Conservation (phyloP, 2,329 filamentous ascomycete genomes). For the Hypomyces perniciosus region DNA sequence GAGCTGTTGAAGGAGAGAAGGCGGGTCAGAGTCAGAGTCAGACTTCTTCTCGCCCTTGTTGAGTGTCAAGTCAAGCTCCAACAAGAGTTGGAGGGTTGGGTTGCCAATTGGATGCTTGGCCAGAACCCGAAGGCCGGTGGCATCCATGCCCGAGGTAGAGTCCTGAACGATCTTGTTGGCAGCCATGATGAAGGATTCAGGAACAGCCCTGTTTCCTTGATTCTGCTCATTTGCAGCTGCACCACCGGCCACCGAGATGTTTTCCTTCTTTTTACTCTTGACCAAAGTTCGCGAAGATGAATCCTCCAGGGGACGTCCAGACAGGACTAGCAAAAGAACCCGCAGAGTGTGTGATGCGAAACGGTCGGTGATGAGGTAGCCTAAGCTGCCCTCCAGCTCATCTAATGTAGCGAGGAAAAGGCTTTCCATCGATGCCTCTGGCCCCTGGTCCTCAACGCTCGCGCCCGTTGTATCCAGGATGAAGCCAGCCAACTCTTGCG, state of each 20-base stretch:
- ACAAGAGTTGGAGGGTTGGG: slow-evolving; percentile 81
- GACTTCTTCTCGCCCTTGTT: slow-evolving; percentile 48
- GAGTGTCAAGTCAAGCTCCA: slow-evolving; percentile 77
- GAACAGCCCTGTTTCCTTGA: slow-evolving; percentile 53
- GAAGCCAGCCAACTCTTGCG: slow-evolving; percentile 58
- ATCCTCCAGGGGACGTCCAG: slow-evolving; percentile 72
- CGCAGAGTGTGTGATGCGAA: slow-evolving; percentile 90
- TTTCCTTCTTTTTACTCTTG: slow-evolving; percentile 90
- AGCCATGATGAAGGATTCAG: slow-evolving; percentile 69
- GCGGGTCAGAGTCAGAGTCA: slow-evolving; percentile 28
- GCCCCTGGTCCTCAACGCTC: slow-evolving; percentile 37
- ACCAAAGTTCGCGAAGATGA: slow-evolving; percentile 65
- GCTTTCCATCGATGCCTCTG: slow-evolving; percentile 67
- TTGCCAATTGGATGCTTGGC: slow-evolving; percentile 88
- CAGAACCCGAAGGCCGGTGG: slow-evolving; percentile 73
- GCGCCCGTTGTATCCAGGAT: slow-evolving; percentile 39
- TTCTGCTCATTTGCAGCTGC: slow-evolving; percentile 44
- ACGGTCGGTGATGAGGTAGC: slow-evolving; percentile 74
- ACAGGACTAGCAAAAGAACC: slow-evolving; percentile 77
- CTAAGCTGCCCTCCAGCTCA: slow-evolving; percentile 80
- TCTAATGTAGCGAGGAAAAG: slow-evolving; percentile 78
- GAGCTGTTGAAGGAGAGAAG: slow-evolving; percentile 65
- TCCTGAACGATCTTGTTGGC: slow-evolving; percentile 77
- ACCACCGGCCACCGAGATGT: slow-evolving; percentile 56
- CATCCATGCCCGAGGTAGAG: slow-evolving; percentile 67